phyloP scores from a whole-genome alignment of 768 basidiomycete species.

The Symmetrospora coprosmae region DNA sequence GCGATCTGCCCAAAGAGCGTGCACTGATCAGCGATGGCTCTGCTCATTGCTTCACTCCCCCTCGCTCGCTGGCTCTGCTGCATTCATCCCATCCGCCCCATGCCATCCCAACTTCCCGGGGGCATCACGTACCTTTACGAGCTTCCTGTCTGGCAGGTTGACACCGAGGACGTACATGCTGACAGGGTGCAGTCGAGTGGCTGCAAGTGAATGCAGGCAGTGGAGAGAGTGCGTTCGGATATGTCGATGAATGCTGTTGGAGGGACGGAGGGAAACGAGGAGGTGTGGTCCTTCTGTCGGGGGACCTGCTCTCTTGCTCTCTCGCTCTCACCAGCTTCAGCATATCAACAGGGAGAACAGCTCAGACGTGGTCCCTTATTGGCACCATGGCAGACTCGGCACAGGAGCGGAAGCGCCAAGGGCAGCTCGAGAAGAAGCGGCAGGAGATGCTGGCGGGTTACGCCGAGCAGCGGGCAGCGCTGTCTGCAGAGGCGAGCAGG shows the following conservation, averaged over 20 bases:
- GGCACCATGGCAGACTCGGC: slow-evolving; percentile 50
- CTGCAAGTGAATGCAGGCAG: too few relatives aligned
- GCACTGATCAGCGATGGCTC: not conserved
- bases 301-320: too few relatives aligned
- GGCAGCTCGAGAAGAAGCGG: slow-evolving; percentile 61
- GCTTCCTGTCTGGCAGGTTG: slow-evolving; percentile 59
- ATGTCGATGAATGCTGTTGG: too few relatives aligned
- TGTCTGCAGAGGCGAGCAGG: slow-evolving; percentile 39
- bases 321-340: slow-evolving; percentile 61
- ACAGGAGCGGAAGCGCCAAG: slow-evolving; percentile 52
- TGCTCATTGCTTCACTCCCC: not conserved
- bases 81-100: too few relatives aligned
- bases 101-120: not conserved
- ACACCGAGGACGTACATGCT: slow-evolving; percentile 68
- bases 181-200: too few relatives aligned
- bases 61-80: too few relatives aligned
- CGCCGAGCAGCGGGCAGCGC: slow-evolving; percentile 61
- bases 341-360: slow-evolving; percentile 57
- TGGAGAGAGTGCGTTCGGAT: too few relatives aligned
- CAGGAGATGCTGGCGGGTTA: slow-evolving; percentile 50
- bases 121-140: slow-evolving; percentile 51
- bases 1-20: slow-evolving; percentile 50
- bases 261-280: too few relatives aligned
- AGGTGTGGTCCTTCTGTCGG: too few relatives aligned
- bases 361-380: slow-evolving; percentile 39